These are phyloP conservation scores for Chaetomium fimeti DNA, from an alignment of 495 filamentous ascomycete genomes.

Conservation along the genomic window DNA sequence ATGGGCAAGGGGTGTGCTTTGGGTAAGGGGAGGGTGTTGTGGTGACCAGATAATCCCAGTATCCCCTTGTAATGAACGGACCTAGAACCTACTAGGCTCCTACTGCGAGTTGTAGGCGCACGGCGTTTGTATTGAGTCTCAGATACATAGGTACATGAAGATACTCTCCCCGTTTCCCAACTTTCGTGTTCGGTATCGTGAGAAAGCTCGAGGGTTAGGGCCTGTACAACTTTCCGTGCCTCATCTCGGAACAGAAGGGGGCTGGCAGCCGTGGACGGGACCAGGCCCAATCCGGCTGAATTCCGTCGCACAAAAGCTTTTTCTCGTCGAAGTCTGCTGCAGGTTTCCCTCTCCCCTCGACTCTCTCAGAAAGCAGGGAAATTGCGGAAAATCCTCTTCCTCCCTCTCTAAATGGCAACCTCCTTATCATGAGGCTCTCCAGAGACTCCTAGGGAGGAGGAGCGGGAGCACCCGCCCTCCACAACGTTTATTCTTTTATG, in stretches of 20 bases:
- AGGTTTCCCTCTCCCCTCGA: constrained; percentile 9
- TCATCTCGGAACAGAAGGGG: not conserved
- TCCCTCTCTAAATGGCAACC: not conserved
- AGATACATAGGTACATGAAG: not conserved
- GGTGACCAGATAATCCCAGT: constrained; percentile 3
- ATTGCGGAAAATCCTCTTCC: not conserved
- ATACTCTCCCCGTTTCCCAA: not conserved
- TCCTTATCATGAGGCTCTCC: not conserved
- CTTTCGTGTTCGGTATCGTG: not conserved
- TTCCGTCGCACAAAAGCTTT: constrained; percentile 20
- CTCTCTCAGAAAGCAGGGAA: not conserved
- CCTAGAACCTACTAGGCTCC: constrained; percentile 1
- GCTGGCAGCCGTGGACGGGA: constrained; percentile 16
- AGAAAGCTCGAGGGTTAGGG: constrained; percentile 2
- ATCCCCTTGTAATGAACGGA: constrained; percentile 21
- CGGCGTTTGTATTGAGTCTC: constrained; percentile 16
- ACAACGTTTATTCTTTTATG: not conserved
- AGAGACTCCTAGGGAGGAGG: not conserved
- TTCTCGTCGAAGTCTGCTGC: not conserved
- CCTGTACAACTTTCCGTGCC: not conserved
- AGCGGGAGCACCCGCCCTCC: constrained; percentile 18
- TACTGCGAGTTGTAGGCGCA: constrained; percentile 1
- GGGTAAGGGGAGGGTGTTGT: constrained; percentile 3
- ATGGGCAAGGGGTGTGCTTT: not conserved
- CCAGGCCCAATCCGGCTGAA: constrained; percentile 14